Conservation (phyloP, 202 grass and related monocot genomes). For the Panicum virgatum region DNA sequence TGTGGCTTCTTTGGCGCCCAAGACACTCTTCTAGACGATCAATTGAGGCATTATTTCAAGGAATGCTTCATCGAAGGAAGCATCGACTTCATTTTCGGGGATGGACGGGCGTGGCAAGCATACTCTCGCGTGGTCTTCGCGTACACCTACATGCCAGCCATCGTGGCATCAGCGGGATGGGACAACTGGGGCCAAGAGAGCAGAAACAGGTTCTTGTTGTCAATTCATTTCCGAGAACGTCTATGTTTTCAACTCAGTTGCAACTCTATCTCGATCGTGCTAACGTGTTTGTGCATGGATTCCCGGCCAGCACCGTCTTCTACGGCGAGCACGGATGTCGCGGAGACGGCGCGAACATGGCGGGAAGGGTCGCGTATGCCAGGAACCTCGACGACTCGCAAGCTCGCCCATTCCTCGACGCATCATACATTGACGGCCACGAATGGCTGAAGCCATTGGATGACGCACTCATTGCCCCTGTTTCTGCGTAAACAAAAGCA, state of each 20-base stretch:
- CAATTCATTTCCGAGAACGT: neutral
- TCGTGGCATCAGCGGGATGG: neutral
- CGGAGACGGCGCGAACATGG: neutral
- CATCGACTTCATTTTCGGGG: neutral
- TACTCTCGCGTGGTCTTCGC: neutral
- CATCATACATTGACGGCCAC: neutral
- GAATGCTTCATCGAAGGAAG: neutral
- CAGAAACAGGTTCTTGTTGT: neutral
- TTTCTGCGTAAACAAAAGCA: too few species aligned
- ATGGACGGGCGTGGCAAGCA: neutral
- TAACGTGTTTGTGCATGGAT: neutral
- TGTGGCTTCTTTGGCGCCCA: neutral
- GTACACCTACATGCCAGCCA: neutral
- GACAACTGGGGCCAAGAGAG: neutral
- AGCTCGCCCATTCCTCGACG: neutral
- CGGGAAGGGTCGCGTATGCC: neutral
- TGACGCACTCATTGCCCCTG: too few species aligned
- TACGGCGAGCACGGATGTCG: neutral
- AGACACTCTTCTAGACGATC: neutral
- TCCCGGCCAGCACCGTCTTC: neutral
- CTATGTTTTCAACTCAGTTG: neutral
- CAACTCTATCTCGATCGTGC: neutral
- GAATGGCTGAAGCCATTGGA: neutral
- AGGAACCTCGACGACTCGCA: neutral
- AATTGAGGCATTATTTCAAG: neutral